phyloP scores from a whole-genome alignment of 768 basidiomycete genomes.

The Grammothele lineata region DNA sequence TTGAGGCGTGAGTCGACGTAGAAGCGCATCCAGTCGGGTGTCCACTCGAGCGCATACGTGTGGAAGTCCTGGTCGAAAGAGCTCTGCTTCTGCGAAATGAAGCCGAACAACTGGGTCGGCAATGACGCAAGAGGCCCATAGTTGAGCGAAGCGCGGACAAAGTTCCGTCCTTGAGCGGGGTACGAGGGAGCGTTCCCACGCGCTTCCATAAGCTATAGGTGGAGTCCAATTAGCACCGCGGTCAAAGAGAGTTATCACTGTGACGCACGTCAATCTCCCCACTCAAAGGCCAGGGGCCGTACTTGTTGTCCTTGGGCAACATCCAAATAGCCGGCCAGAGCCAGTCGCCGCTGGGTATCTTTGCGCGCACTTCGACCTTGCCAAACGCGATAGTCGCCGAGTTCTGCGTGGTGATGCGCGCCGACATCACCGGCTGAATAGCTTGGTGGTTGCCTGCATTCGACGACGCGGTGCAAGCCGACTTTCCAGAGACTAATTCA shows the following conservation, averaged over 20 bases:
- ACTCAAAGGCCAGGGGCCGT: constrained; percentile 49
- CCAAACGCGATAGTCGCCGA: constrained; percentile 49
- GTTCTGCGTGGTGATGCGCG: constrained; percentile 48
- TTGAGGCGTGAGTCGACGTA: constrained; percentile 50
- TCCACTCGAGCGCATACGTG: constrained; percentile 59
- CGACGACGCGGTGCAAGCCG: constrained; percentile 42
- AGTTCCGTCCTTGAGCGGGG: constrained; percentile 40
- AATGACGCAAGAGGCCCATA: constrained; percentile 56
- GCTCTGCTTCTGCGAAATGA: constrained; percentile 39
- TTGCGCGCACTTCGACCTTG: constrained; percentile 50
- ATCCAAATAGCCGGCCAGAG: constrained; percentile 44
- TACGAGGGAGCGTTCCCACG: constrained; percentile 45
- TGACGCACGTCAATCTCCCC: constrained; percentile 58
- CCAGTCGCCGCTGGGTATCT: constrained; percentile 42
- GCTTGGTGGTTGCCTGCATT: constrained; percentile 28
- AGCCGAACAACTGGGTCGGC: constrained; percentile 40
- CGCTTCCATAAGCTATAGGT: constrained; percentile 49
- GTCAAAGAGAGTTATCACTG: too few relatives aligned
- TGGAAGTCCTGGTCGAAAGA: constrained; percentile 48
- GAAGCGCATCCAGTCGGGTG: constrained; percentile 47
- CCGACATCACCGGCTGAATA: constrained; percentile 52
- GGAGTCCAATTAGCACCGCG: too few relatives aligned
- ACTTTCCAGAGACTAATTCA: too few relatives aligned
- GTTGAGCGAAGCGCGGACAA: constrained; percentile 54
- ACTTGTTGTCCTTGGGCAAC: constrained; percentile 40